Conservation (phyloP, 192 early-diverging fungal species). For the Helicostylum pulchrum region DNA sequence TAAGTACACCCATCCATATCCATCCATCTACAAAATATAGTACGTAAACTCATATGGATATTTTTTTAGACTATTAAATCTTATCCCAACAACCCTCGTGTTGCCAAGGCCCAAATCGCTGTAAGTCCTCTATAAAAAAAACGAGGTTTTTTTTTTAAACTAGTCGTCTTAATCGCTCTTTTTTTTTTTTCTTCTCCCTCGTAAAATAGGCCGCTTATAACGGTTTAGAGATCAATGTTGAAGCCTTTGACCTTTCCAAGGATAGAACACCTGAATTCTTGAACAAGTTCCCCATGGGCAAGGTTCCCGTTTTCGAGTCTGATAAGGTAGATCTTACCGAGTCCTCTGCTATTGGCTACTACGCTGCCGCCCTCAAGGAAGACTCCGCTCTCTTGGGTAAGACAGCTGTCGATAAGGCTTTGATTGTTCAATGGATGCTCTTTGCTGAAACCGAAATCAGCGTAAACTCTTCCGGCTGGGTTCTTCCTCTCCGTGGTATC, state of each 20-base stretch:
- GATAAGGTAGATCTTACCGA: constrained; percentile 72
- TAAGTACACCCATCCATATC: background rate
- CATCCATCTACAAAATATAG: constrained; percentile 7
- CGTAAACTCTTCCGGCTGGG: constrained; percentile 34
- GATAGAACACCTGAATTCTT: constrained; percentile 81
- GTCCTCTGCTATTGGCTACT: constrained; percentile 89
- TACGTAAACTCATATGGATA: background rate
- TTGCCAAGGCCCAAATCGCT: constrained; percentile 58
- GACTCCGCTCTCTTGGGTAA: constrained; percentile 55
- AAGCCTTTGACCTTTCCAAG: constrained; percentile 61
- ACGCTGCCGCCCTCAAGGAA: constrained; percentile 61
- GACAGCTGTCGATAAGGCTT: constrained; percentile 54
- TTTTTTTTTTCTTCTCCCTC: constrained; percentile 35
- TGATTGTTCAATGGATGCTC: constrained; percentile 62
- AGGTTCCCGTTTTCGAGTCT: constrained; percentile 87
- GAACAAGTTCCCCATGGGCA: constrained; percentile 87
- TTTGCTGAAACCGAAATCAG: constrained; percentile 60
- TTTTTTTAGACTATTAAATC: constrained; percentile 46
- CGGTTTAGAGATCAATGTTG: constrained; percentile 67
- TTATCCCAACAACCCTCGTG: constrained; percentile 72
- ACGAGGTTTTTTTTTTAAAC: background rate
- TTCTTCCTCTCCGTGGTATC: constrained; percentile 48
- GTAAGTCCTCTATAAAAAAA: constrained; percentile 8
- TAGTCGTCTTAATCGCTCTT: background rate
- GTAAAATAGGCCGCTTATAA: constrained; percentile 72